Evolutionary conservation across 768 basidiomycete genomes (phyloP).

Genomic region (Russula dissimulans): DNA sequence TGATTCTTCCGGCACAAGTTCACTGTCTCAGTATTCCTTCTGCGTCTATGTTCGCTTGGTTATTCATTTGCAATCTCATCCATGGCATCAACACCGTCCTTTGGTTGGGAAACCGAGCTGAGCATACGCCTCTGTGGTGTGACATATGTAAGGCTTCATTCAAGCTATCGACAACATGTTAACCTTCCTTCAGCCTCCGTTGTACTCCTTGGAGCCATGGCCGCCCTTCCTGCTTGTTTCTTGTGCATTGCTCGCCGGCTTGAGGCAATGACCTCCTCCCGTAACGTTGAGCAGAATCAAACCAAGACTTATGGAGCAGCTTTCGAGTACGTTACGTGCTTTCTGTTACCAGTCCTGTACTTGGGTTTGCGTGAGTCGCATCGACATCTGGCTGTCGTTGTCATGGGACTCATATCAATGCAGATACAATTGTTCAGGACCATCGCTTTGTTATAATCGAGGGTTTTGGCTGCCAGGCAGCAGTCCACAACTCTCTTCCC

Average conservation of each 20-base stretch:
- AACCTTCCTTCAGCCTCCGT: constrained; percentile 9
- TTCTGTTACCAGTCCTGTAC: constrained; percentile 14
- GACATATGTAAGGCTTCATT: constrained; percentile 30
- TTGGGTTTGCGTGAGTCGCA: constrained; percentile 16
- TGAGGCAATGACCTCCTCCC: constrained; percentile 10
- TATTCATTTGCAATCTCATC: constrained; percentile 22
- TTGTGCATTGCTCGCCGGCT: constrained; percentile 18
- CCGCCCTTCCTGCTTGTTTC: constrained; percentile 16
- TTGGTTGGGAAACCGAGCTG: constrained; percentile 27
- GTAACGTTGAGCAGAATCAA: background rate
- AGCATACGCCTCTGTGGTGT: constrained; percentile 29
- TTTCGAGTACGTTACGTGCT: constrained; percentile 11
- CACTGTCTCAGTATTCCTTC: constrained; percentile 12
- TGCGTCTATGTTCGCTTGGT: constrained; percentile 20
- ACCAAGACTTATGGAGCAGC: background rate
- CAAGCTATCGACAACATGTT: background rate
- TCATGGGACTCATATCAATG: background rate
- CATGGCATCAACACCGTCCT: constrained; percentile 26
- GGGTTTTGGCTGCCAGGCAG: constrained; percentile 19
- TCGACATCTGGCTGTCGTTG: background rate
- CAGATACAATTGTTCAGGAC: constrained; percentile 19
- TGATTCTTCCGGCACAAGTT: constrained; percentile 18
- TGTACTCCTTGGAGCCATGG: constrained; percentile 18
- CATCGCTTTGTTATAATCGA: constrained; percentile 17
- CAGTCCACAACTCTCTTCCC: constrained; percentile 15